Percentiles rank a stretch among this genome's conserved stretches.
phyloP scores from a whole-genome alignment of 2,329 filamentous ascomycete species.

The Stachybotrys echinatus region DNA sequence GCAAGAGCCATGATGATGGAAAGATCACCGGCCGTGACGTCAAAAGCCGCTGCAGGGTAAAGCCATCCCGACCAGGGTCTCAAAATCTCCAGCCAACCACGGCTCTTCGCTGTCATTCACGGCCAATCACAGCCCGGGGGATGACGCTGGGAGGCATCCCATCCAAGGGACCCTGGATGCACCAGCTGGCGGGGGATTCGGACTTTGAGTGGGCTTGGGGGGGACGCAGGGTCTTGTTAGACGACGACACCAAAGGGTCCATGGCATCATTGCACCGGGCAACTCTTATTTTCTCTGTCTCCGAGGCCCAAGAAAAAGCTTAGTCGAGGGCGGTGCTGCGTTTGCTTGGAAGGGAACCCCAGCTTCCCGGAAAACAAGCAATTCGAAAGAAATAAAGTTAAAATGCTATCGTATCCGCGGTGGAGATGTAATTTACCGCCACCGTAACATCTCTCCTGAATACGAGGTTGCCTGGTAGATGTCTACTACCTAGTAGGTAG shows the following conservation, averaged over 20 bases:
- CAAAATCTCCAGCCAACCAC: neutral
- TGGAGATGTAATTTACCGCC: too few species aligned
- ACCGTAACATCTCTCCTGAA: too few species aligned
- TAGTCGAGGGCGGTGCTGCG: neutral
- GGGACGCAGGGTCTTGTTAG: neutral
- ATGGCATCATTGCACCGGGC: neutral
- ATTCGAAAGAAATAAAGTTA: neutral
- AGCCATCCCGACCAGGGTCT: neutral
- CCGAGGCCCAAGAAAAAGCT: neutral
- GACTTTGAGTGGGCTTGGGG: neutral
- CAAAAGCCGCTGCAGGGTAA: neutral
- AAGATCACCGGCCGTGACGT: slow-evolving; percentile 1
- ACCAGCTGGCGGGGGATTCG: too few species aligned
- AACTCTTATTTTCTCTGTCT: neutral
- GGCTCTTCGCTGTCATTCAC: neutral
- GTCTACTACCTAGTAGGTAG: neutral
- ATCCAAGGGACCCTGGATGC: neutral
- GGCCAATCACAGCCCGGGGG: neutral
- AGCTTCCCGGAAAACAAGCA: neutral
- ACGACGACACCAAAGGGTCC: neutral
- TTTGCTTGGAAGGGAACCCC: neutral
- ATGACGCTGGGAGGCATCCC: neutral
- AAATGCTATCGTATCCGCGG: neutral
- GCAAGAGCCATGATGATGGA: neutral
- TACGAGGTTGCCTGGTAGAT: too few species aligned